These are phyloP conservation scores for Salix caprea DNA, from an alignment of 345 rosid genomes.

Conservation along the genomic window DNA sequence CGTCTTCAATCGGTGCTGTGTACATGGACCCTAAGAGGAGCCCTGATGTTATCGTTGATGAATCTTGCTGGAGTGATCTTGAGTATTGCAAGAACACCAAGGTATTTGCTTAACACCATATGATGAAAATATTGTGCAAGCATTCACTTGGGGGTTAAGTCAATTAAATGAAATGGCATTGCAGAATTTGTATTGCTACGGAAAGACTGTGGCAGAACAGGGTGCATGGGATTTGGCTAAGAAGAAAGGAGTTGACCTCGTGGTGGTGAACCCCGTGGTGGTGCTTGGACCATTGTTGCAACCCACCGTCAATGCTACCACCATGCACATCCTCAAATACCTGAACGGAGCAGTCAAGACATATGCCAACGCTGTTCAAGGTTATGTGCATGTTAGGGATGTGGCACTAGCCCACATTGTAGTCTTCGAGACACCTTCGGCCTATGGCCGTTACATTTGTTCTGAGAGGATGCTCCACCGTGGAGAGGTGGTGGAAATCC, in stretches of 20 bases:
- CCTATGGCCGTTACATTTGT: conserved; percentile 86
- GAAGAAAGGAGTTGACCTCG: conserved; percentile 74
- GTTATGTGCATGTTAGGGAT: conserved; percentile 81
- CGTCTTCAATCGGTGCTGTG: conserved; percentile 88
- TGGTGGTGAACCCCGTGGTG: conserved; percentile 76
- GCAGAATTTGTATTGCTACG: conserved; percentile 98
- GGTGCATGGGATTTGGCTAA: conserved; percentile 4
- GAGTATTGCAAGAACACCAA: conserved; percentile 92
- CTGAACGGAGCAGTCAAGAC: conserved; percentile 90
- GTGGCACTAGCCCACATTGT: conserved; percentile 85
- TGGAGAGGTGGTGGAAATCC: conserved; percentile 86
- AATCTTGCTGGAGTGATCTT: conserved; percentile 94
- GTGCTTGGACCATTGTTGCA: conserved; percentile 89
- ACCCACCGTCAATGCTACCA: conserved; percentile 69
- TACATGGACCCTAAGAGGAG: conserved; percentile 84
- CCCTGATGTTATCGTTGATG: conserved; percentile 72
- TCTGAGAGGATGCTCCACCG: conserved; percentile 91
- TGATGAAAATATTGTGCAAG: too few relatives aligned
- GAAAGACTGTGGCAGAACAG: conserved; percentile 86
- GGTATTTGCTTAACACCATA: conserved; percentile 25
- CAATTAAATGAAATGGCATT: not conserved
- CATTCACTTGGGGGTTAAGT: too few relatives aligned
- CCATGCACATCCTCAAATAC: conserved; percentile 82
- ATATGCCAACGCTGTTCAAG: conserved; percentile 80
- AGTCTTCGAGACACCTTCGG: conserved; percentile 71